Base-by-base conservation (phyloP, 306 rosid species). In the Dicorynia guianensis region DNA sequence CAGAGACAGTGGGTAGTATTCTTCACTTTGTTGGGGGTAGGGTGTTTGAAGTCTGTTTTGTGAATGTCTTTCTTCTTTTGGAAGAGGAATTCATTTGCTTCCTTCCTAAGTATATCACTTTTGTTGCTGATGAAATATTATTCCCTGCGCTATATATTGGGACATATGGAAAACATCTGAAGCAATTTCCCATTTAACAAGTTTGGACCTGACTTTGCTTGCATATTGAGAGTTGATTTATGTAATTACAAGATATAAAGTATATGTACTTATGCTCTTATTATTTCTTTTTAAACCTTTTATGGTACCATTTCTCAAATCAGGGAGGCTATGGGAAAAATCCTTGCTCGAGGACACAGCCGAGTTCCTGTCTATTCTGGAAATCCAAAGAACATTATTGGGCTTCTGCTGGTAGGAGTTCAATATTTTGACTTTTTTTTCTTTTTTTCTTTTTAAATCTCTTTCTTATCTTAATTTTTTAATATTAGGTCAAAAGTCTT, bases 241-340 rank as follows among this genome's bases (percentile, higher is more conserved):
- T 25, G 30, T 25, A 25, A 25, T 25, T 25, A 25, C 30, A 25
- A 25, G 30, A 25, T 25, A 25, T 25, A 25, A 25, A 25, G 30
- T 25, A 25, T 25, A 25, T 25, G 30, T 25, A 25, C 30, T 25
- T 25, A 1, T 25, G 30, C 30, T 25, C 30, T 25, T 25, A 25
- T 25, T 25, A 1, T 25, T 25, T 25, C 30, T 2, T 25, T 25
- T 25, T 25, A 25, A 25, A 25, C 30, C 30, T 25, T 25, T 25
- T 25, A 25, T 25, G 30, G 30, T 25, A 2, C 30, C 30, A 25
- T 25, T 25, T 25, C 61, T 81, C 75, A 67, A 66, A 85, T 61
- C 76, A 96, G 99, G 99, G 98, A 96, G 65, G 99, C 99, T 54
- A 96, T 92, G 98, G 99, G 98, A 34, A 92, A 92, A 90, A 11